phyloP scores from a whole-genome alignment of 2,329 filamentous ascomycete genomes.

The Drechmeria coniospora region DNA sequence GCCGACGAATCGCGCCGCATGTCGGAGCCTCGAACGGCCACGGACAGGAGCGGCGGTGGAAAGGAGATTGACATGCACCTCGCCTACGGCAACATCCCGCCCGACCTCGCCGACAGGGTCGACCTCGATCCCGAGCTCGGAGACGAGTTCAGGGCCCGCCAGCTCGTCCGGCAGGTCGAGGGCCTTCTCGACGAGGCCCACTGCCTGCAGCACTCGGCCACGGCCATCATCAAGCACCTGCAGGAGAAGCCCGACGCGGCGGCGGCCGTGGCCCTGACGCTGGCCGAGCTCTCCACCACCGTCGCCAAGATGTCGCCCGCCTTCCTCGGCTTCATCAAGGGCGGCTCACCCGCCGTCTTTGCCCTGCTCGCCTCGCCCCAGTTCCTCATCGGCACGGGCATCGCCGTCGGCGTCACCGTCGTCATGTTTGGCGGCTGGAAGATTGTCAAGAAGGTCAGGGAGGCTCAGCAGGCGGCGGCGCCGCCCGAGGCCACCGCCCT shows the following conservation, averaged over 20 bases:
- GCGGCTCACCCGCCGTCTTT: conserved; percentile 71
- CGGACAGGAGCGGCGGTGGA: conserved; percentile 8
- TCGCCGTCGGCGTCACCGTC: conserved; percentile 83
- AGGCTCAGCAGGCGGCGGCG: conserved; percentile 20
- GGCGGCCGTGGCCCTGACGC: conserved; percentile 79
- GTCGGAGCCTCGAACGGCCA: conserved; percentile 24
- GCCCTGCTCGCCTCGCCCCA: conserved; percentile 78
- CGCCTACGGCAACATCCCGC: conserved; percentile 72
- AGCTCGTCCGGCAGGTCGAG: conserved; percentile 61
- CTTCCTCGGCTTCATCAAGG: conserved; percentile 61
- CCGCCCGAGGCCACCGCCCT: conserved; percentile 15
- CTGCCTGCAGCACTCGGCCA: conserved; percentile 73
- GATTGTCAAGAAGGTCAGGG: conserved; percentile 74
- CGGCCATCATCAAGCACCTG: conserved; percentile 61
- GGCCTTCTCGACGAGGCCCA: conserved; percentile 70
- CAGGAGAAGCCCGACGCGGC: conserved; percentile 70
- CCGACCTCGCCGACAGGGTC: conserved; percentile 40
- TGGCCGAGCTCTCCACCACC: conserved; percentile 79
- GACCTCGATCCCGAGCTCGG: conserved; percentile 34
- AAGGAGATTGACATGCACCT: conserved; percentile 74
- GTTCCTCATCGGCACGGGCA: conserved; percentile 82
- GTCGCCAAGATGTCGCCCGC: conserved; percentile 72
- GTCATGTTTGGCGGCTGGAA: conserved; percentile 95
- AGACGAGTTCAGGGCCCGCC: conserved; percentile 30
- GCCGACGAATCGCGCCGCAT: conserved; percentile 13